Percentiles rank a stretch among this genome's conserved stretches.
phyloP scores from a whole-genome alignment of 805 yeast genomes.

The Hanseniaspora jakobsenii region DNA sequence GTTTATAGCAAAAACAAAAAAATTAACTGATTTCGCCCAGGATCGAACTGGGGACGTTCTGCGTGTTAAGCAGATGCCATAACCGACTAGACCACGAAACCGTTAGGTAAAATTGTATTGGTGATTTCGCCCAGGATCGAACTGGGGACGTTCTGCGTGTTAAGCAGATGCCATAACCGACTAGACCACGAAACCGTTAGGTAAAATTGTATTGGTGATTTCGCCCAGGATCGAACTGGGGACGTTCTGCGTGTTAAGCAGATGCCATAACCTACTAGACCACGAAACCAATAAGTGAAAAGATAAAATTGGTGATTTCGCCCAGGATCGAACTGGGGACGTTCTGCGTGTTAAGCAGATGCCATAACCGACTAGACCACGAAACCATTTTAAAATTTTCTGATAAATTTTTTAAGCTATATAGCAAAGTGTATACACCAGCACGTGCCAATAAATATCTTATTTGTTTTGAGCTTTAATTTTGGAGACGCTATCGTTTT shows the following conservation, averaged over 20 bases:
- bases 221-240: constrained; percentile 99
- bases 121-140: constrained; percentile 99
- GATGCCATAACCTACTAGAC: constrained; percentile 99
- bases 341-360: constrained; percentile 99
- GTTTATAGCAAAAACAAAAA: constrained; percentile 25
- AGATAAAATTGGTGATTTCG: constrained; percentile 72
- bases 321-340: constrained; percentile 99
- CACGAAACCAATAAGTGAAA: too few species aligned
- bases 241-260: constrained; percentile 99
- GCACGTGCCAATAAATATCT: too few species aligned
- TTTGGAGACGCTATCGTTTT: too few species aligned
- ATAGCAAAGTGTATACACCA: too few species aligned
- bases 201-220: too few species aligned
- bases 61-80: constrained; percentile 99
- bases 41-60: constrained; percentile 99
- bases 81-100: constrained; percentile 99
- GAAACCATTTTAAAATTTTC: constrained; percentile 62
- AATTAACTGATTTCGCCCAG: constrained; percentile 99
- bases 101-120: constrained; percentile 22
- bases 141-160: constrained; percentile 99
- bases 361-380: constrained; percentile 99
- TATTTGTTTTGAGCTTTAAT: too few species aligned
- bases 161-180: constrained; percentile 99
- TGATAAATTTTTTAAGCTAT: background rate
- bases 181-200: constrained; percentile 99